phyloP scores from a whole-genome alignment of 2,329 filamentous ascomycete species.

The Aaosphaeria arxii region DNA sequence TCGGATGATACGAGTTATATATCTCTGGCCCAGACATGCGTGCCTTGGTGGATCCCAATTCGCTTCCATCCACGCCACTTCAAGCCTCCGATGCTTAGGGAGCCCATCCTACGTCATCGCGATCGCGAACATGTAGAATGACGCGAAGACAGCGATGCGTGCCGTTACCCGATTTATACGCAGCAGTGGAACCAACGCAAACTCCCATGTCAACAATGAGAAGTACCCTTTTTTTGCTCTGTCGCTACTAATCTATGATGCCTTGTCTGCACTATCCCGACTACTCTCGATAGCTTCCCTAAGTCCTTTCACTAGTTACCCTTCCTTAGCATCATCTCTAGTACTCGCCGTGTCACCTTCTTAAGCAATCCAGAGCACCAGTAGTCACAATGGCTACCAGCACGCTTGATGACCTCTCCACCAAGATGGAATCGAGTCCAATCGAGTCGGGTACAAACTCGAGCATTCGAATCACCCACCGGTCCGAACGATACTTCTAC shows the following conservation, averaged over 20 bases:
- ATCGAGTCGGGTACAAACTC: slow-evolving; percentile 2
- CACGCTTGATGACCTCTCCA: slow-evolving; percentile 1
- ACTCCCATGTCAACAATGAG: too few species aligned
- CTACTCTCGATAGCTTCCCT: not conserved
- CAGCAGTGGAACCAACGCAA: not conserved
- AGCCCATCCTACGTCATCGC: not conserved
- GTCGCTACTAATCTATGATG: too few species aligned
- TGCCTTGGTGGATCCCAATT: too few species aligned
- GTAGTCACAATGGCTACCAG: too few species aligned
- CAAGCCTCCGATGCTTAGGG: not conserved
- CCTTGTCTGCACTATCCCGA: too few species aligned
- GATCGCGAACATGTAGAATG: not conserved
- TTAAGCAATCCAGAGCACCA: too few species aligned
- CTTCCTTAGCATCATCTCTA: not conserved
- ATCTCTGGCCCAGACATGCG: too few species aligned
- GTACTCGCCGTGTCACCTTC: not conserved
- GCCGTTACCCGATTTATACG: not conserved
- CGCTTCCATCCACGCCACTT: not conserved
- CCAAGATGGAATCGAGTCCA: slow-evolving; percentile 4
- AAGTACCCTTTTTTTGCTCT: too few species aligned
- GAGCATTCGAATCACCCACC: slow-evolving; percentile 33
- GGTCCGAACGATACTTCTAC: slow-evolving; percentile 37
- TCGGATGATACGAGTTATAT: too few species aligned
- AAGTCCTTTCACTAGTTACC: not conserved
- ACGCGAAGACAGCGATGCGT: not conserved